Percentiles rank a stretch among this genome's conserved stretches.
phyloP scores from a whole-genome alignment of 192 early-diverging fungal genomes.

The Phlyctochytrium bullatum region DNA sequence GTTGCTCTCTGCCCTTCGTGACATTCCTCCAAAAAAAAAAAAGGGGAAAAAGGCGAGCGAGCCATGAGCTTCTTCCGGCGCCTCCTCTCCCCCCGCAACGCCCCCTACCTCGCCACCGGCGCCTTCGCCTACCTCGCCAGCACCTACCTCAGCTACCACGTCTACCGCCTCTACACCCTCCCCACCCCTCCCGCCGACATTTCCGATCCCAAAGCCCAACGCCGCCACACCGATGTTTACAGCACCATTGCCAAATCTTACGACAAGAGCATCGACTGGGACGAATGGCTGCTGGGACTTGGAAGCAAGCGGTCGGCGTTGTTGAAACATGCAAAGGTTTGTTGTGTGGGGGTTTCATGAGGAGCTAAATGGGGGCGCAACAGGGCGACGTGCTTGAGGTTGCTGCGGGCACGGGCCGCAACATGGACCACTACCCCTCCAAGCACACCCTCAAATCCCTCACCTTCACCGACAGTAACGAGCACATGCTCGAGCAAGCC shows the following conservation, averaged over 20 bases:
- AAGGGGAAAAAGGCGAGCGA: too few relatives aligned
- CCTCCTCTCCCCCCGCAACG: not conserved
- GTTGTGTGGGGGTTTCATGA: not conserved
- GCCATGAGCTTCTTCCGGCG: not conserved
- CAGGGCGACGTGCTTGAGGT: constrained; percentile 62
- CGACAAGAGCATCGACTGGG: constrained; percentile 55
- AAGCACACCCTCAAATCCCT: constrained; percentile 34
- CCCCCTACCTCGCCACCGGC: constrained; percentile 15
- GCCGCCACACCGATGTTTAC: constrained; percentile 33
- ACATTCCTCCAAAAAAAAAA: too few relatives aligned
- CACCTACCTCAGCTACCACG: constrained; percentile 34
- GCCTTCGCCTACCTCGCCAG: constrained; percentile 27
- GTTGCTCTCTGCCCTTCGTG: too few relatives aligned
- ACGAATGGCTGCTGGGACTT: constrained; percentile 64
- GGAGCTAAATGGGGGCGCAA: not conserved
- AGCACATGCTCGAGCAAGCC: constrained; percentile 53
- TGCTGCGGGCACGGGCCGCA: constrained; percentile 63
- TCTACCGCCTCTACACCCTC: constrained; percentile 30
- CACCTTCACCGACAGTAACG: constrained; percentile 51
- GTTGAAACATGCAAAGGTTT: constrained; percentile 44
- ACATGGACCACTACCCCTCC: constrained; percentile 52
- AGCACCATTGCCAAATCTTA: constrained; percentile 50
- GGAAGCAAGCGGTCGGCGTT: constrained; percentile 43
- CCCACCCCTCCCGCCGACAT: constrained; percentile 26
- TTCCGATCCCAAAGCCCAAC: constrained; percentile 24